Evolutionary conservation across 2,329 filamentous ascomycete species (phyloP).

Genomic region (Paecilomyces fulvus): DNA sequence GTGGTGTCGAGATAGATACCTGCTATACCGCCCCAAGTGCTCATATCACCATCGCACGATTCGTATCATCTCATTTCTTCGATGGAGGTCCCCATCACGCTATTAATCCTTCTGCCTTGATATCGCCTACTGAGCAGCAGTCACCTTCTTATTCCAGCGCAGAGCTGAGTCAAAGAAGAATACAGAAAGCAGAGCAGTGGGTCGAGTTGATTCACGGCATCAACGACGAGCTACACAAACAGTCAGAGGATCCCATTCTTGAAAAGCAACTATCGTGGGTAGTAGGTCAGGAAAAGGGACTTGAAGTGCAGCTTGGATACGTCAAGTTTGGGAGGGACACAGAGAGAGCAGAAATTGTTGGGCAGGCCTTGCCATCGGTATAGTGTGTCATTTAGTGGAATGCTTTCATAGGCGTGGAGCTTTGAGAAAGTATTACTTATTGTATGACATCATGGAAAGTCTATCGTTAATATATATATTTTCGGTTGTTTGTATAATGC

Average conservation of each 20-base stretch:
- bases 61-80: background rate
- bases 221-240: background rate
- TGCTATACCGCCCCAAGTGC: background rate
- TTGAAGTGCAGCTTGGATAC: background rate
- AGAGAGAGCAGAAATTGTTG: background rate
- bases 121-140: background rate
- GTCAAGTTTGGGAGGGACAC: background rate
- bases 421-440: too few species aligned
- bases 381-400: background rate
- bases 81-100: background rate
- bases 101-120: background rate
- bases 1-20: background rate
- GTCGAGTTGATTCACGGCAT: background rate
- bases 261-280: background rate
- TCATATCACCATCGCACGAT: background rate
- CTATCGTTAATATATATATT: too few species aligned
- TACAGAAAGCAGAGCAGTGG: background rate
- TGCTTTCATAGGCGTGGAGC: too few species aligned
- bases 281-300: background rate
- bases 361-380: background rate
- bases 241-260: background rate
- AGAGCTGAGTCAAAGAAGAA: background rate
- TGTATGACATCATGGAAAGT: too few species aligned
- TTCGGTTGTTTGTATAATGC: too few species aligned
- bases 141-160: background rate